These are phyloP conservation scores for Jackrogersella multiformis DNA, from an alignment of 495 filamentous ascomycete genomes.

Conservation along the genomic window DNA sequence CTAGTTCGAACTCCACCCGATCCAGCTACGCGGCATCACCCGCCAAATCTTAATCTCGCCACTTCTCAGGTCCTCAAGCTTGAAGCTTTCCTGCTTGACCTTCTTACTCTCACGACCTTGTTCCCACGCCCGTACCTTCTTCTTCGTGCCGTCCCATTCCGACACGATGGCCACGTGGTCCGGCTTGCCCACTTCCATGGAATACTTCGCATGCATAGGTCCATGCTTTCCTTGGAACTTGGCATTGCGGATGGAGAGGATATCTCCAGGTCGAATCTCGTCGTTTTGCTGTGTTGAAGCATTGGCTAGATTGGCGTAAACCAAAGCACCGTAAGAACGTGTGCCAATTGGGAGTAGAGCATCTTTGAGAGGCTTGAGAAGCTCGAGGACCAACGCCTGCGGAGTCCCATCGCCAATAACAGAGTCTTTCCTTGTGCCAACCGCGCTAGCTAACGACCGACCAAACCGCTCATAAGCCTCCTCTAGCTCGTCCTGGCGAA, in stretches of 20 bases:
- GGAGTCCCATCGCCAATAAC: slow-evolving; percentile 87
- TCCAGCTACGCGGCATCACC: slow-evolving; percentile 90
- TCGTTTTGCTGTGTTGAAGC: slow-evolving; percentile 88
- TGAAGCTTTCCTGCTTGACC: slow-evolving; percentile 91
- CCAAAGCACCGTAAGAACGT: slow-evolving; percentile 87
- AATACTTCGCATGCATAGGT: slow-evolving; percentile 94
- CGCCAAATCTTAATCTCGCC: slow-evolving; percentile 99
- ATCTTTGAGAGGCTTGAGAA: slow-evolving; percentile 75
- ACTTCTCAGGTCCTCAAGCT: slow-evolving; percentile 87
- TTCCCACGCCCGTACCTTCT: slow-evolving; percentile 95
- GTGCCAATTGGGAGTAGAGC: slow-evolving; percentile 84
- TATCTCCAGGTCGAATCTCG: slow-evolving; percentile 93
- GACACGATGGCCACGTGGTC: slow-evolving; percentile 97
- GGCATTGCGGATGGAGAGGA: slow-evolving; percentile 92
- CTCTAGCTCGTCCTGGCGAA: slow-evolving; percentile 95
- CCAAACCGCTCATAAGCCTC: slow-evolving; percentile 81
- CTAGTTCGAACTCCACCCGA: slow-evolving; percentile 76
- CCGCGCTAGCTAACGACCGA: slow-evolving; percentile 72
- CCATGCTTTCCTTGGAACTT: slow-evolving; percentile 96
- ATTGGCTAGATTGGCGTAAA: slow-evolving; percentile 95
- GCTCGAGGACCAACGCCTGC: slow-evolving; percentile 76
- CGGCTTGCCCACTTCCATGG: slow-evolving; percentile 84
- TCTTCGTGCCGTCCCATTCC: slow-evolving; percentile 99
- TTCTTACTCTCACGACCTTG: slow-evolving; percentile 95
- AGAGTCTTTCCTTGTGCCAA: slow-evolving; percentile 73